Evolutionary conservation across 306 rosid genomes (phyloP).

Genomic region (Hippophae tibetana): DNA sequence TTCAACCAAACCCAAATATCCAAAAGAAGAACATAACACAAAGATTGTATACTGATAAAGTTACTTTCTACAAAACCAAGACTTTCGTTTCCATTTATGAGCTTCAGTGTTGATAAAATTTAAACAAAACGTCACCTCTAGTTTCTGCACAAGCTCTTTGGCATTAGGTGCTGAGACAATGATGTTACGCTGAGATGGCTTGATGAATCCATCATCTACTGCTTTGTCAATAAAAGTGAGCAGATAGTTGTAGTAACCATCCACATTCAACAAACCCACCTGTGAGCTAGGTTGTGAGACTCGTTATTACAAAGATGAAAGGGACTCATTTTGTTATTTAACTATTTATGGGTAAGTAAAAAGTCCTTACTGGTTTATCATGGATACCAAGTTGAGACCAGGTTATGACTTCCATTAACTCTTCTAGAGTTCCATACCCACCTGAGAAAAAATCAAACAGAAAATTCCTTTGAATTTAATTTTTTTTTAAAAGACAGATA

Average conservation of each 20-base stretch:
- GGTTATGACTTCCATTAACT: constrained; percentile 47
- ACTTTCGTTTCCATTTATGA: constrained; percentile 8
- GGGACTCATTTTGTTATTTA: not conserved
- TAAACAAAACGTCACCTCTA: constrained; percentile 27
- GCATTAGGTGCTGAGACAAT: constrained; percentile 46
- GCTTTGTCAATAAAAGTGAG: constrained; percentile 52
- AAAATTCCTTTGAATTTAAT: too few species aligned
- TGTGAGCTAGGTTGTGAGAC: not conserved
- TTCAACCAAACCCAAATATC: not conserved
- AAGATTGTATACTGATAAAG: not conserved
- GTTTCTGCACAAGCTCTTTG: constrained; percentile 51
- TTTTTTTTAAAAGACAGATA: too few species aligned
- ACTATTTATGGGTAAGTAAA: not conserved
- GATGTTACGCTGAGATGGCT: constrained; percentile 45
- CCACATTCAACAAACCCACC: constrained; percentile 55
- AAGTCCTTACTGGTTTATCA: constrained; percentile 47
- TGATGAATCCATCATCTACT: constrained; percentile 54
- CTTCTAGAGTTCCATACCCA: constrained; percentile 53
- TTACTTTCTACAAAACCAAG: not conserved
- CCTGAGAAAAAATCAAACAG: constrained; percentile 21
- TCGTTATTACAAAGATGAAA: not conserved
- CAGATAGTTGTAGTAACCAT: constrained; percentile 47
- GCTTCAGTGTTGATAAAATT: not conserved
- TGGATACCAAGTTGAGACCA: constrained; percentile 63
- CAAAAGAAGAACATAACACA: not conserved